These are phyloP conservation scores for Plasmodium vinckei DNA, from an alignment of 169 alveolate species.

Conservation along the genomic window DNA sequence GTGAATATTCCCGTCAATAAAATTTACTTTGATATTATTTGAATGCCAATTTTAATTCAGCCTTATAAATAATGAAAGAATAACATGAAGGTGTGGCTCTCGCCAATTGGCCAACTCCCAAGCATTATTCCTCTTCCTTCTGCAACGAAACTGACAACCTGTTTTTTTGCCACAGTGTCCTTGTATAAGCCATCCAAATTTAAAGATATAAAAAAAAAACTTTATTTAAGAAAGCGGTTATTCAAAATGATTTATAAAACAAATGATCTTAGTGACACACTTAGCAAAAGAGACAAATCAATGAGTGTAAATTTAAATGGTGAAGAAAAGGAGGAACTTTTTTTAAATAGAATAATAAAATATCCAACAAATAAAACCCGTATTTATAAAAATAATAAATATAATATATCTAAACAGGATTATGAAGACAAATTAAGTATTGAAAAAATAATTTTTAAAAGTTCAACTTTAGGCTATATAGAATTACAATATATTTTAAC, in stretches of 20 bases:
- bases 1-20: too few species aligned
- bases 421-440: constrained; percentile 3
- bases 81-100: too few species aligned
- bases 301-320: not conserved
- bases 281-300: constrained; percentile 6
- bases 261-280: too few species aligned
- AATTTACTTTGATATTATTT: too few species aligned
- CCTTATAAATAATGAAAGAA: too few species aligned
- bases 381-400: constrained; percentile 67
- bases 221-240: constrained; percentile 48
- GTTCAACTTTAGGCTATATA: constrained; percentile 43
- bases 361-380: constrained; percentile 36
- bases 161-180: constrained; percentile 41
- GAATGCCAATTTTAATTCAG: too few species aligned
- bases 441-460: constrained; percentile 53
- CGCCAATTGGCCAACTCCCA: too few species aligned
- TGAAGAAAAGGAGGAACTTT: constrained; percentile 6
- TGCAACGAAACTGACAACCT: not conserved
- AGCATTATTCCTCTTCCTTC: too few species aligned
- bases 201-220: constrained; percentile 43
- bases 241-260: constrained; percentile 12
- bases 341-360: constrained; percentile 19
- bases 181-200: constrained; percentile 72
- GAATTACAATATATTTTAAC: constrained; percentile 65
- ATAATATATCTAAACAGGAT: constrained; percentile 15